Evolutionary conservation across 192 early-diverging fungal genomes (phyloP).

Genomic region (Pilaira anomala): DNA sequence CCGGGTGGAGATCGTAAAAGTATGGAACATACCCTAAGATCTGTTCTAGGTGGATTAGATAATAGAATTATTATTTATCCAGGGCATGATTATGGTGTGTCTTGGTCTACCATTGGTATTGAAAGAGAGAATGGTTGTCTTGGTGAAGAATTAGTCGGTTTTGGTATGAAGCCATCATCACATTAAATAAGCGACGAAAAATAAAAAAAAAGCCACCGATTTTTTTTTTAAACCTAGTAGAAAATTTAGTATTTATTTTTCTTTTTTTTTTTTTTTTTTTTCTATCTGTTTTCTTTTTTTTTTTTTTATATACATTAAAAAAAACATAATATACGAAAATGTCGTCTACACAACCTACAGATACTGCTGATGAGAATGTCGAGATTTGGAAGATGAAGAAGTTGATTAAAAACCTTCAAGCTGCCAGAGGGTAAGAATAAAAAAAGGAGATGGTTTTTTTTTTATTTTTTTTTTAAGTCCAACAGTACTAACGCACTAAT

Average conservation of each 20-base stretch:
- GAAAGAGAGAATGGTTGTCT: slow-evolving; percentile 42
- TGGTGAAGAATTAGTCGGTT: slow-evolving; percentile 41
- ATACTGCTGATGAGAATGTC: slow-evolving; percentile 79
- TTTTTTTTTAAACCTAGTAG: not conserved
- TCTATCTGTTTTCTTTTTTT: not conserved
- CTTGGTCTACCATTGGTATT: slow-evolving; percentile 77
- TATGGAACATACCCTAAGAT: slow-evolving; percentile 72
- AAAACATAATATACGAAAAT: not conserved
- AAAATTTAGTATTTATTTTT: not conserved
- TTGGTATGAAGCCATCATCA: slow-evolving; percentile 23
- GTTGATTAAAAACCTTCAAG: slow-evolving; percentile 93
- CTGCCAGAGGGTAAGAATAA: slow-evolving; percentile 77
- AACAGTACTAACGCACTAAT: not conserved
- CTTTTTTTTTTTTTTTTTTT: not conserved
- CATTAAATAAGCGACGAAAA: not conserved
- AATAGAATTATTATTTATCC: slow-evolving; percentile 77
- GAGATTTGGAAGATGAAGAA: slow-evolving; percentile 99
- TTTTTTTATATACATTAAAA: too few species aligned
- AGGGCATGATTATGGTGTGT: slow-evolving; percentile 87
- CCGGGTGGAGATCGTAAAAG: slow-evolving; percentile 63
- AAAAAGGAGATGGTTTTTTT: not conserved
- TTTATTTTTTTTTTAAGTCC: not conserved
- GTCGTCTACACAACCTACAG: slow-evolving; percentile 7
- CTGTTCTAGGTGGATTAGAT: slow-evolving; percentile 53
- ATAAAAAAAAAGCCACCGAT: not conserved